Conservation (phyloP, 768 basidiomycete genomes). For the Suillus ampliporus region DNA sequence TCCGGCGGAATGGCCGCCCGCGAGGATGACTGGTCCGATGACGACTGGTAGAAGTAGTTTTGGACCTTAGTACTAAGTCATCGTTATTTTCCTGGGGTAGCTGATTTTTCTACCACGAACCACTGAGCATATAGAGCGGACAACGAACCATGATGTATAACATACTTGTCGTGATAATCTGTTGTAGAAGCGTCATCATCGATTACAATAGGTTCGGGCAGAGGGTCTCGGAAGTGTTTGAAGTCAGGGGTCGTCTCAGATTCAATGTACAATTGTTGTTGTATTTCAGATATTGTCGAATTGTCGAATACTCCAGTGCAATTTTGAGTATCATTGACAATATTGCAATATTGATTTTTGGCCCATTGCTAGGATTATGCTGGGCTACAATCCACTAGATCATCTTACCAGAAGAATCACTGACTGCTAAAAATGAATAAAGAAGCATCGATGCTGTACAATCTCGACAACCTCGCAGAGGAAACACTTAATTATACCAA, state of each 20-base stretch:
- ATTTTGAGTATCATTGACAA: too few species aligned
- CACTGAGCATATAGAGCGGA: not conserved
- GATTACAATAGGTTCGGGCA: not conserved
- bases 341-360: too few species aligned
- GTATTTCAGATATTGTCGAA: not conserved
- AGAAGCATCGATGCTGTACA: too few species aligned
- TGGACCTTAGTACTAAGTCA: not conserved
- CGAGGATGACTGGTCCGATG: conserved; percentile 33
- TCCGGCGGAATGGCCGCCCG: conserved; percentile 17
- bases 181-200: not conserved
- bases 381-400: too few species aligned
- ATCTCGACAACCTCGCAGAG: too few species aligned
- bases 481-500: too few species aligned
- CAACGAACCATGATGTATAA: not conserved
- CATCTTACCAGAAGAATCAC: too few species aligned
- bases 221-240: not conserved
- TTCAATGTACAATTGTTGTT: not conserved
- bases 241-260: not conserved
- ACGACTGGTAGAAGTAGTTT: conserved; percentile 29
- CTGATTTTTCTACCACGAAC: not conserved
- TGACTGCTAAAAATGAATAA: too few species aligned
- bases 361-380: too few species aligned
- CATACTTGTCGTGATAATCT: not conserved
- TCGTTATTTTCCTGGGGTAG: not conserved
- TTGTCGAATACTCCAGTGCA: not conserved